These are phyloP conservation scores for Metarhizium album DNA, from an alignment of 2,329 filamentous ascomycete species.

Conservation along the genomic window DNA sequence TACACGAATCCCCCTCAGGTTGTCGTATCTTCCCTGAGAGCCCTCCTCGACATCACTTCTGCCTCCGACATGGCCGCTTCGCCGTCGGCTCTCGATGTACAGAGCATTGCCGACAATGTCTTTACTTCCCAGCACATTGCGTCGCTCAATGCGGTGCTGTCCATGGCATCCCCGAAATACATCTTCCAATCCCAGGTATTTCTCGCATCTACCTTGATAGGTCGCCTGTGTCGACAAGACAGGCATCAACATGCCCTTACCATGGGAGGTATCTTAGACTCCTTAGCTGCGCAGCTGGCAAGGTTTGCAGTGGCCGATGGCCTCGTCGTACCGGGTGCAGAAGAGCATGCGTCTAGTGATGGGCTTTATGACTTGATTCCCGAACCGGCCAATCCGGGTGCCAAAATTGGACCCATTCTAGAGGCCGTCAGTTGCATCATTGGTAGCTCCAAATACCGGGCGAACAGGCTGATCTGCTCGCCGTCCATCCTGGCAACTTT, in stretches of 20 bases:
- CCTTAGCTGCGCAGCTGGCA: slow-evolving; percentile 63
- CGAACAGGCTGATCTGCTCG: slow-evolving; percentile 59
- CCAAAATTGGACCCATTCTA: slow-evolving; percentile 58
- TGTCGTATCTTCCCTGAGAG: slow-evolving; percentile 61
- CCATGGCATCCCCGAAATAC: slow-evolving; percentile 40
- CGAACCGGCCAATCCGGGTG: slow-evolving; percentile 44
- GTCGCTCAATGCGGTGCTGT: slow-evolving; percentile 55
- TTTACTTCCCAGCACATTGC: slow-evolving; percentile 53
- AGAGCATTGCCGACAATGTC: slow-evolving; percentile 49
- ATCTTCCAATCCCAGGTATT: slow-evolving; percentile 50
- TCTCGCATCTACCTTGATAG: slow-evolving; percentile 46
- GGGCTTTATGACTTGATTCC: slow-evolving; percentile 49
- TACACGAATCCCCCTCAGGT: slow-evolving; percentile 53
- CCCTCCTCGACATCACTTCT: slow-evolving; percentile 60
- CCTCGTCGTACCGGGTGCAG: slow-evolving; percentile 56
- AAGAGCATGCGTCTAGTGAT: slow-evolving; percentile 41
- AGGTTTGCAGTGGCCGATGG: slow-evolving; percentile 58
- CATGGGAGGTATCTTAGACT: slow-evolving; percentile 64
- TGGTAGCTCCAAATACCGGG: slow-evolving; percentile 66
- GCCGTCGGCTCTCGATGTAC: slow-evolving; percentile 35
- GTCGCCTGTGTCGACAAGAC: slow-evolving; percentile 54
- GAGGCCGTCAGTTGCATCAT: slow-evolving; percentile 70
- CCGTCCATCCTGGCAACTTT: slow-evolving; percentile 61
- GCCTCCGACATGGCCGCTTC: slow-evolving; percentile 47
- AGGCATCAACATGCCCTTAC: slow-evolving; percentile 61